Conservation (phyloP, 257 asterid genomes). For the Solanum ossicruentum region DNA sequence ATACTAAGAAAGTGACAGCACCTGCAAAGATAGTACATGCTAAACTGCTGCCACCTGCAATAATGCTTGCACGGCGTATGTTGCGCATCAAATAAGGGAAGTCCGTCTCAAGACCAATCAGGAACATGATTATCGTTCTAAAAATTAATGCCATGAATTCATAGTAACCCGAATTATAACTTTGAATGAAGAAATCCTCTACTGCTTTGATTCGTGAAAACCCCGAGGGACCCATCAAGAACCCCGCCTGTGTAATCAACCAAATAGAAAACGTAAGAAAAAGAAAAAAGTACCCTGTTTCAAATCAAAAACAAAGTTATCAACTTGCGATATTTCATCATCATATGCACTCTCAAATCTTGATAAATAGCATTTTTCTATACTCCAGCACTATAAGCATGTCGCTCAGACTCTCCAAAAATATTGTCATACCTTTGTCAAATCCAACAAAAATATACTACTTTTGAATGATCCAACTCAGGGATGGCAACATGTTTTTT, state of each 20-base stretch:
- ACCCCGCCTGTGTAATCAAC: conserved; percentile 66
- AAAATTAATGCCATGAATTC: conserved; percentile 70
- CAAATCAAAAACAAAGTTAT: not conserved
- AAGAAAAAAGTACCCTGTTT: not conserved
- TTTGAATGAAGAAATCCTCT: conserved; percentile 44
- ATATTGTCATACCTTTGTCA: no score
- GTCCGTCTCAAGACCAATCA: conserved; percentile 86
- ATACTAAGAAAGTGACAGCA: conserved; percentile 57
- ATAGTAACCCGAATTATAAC: conserved; percentile 52
- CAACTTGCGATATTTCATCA: not conserved
- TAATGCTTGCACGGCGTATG: conserved; percentile 42
- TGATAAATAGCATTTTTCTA: no score
- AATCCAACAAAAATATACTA: no score
- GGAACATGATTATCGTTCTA: conserved; percentile 81
- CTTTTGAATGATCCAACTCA: no score
- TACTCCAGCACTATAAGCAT: no score
- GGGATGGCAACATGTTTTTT: no score
- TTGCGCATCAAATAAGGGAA: conserved; percentile 64
- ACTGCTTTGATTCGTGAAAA: conserved; percentile 41
- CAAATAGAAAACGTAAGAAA: not conserved
- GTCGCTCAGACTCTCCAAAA: no score
- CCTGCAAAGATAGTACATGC: conserved; percentile 63
- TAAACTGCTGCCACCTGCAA: conserved; percentile 52
- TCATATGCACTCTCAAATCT: not conserved
- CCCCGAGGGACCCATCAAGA: conserved; percentile 85